Base-by-base conservation (phyloP, 129 eudicot genomes). In the Kitagawia praeruptora region DNA sequence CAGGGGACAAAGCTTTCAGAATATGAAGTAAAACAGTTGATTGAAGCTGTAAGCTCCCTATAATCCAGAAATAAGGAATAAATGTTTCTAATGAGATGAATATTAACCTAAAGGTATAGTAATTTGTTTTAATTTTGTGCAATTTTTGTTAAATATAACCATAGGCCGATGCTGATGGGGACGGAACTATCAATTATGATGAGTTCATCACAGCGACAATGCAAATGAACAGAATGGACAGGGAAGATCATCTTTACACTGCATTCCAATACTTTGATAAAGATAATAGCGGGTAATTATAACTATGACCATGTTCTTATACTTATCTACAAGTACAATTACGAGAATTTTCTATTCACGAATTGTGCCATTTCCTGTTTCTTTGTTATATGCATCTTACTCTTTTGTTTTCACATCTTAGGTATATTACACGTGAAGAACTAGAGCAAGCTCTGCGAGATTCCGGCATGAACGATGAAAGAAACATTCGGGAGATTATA, bases 161-260 rank as follows among this genome's bases (percentile, higher is more conserved):
- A 79, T 75, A 92, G 97, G 96, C 98, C 41, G 98, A 93, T 87
- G 98, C 98, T 13, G 98, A 93, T 87, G 93, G 96, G 45, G 89
- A 92, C 49, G 98, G 96, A 38, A 88, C 93, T 28, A 92, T 92
- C 48, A 91, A 90, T 80, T 92, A 93, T 7, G 98, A 93, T 49
- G 98, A 93, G 83, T 93, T 93, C 84, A 93, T 93, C 70, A 90
- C 98, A 44, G 98, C 98, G 80, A 93, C 96, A 86, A 90, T 93
- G 96, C 98, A 93, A 54, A 71, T 93, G 90, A 93, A 93, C 76
- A 87, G 92, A 84, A 93, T 90, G 96, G 98, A 93, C 83, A 88
- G 78, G 80, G 98, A 93, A 83, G 98, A 93, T 74, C 98, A 93
- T 89, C 86, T 93, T 63, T 89, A 88, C 90, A 93, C 93, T 38